Evolutionary conservation across 129 eudicot species (phyloP), one percentile per base, ranked within the genome.

Genomic region (Artemisia annua): DNA sequence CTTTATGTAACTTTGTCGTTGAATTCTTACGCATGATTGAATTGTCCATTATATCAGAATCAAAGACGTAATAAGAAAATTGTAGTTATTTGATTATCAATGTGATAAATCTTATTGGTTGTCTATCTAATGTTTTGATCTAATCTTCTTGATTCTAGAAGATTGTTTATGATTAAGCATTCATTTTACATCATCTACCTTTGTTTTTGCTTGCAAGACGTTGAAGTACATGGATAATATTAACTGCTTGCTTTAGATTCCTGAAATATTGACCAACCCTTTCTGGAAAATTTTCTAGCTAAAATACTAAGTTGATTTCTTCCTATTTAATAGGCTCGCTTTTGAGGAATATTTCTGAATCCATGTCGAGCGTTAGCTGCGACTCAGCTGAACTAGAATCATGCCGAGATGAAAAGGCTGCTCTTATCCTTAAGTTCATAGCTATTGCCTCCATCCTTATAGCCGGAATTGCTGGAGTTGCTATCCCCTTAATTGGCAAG

Each of bases 401-500:
- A 8, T 92, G 97, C 72, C 91, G 88, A 11, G 84, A 88, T 71
- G 91, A 85, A 65, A 72, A 83, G 12, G 69, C 56, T 2, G 94
- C 96, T 1, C 76, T 92, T 69, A 67, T 78, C 79, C 89, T 92
- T 1, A 92, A 92, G 49, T 53, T 85, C 24, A 79, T 73, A 52
- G 91, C 96, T 6, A 82, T 92, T 59, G 94, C 78, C 7, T 65
- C 89, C 44, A 92, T 92, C 60, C 91, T 92, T 18, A 5, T 83
- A 3, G 73, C 93, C 1, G 96, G 97, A 46, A 85, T 92, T 3
- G 19, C 74, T 13, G 97, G 96, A 46, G 83, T 92, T 5, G 89
- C 96, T 13, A 83, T 89, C 59, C 97, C 96, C 16, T 70, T 92
- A 55, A 75, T 89, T 6, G 96, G 97, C 30, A 89, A 81, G 74